Evolutionary conservation across 2,329 filamentous ascomycete genomes (phyloP), one percentile per base, ranked within the genome.

Genomic region (Ilyonectria destructans): DNA sequence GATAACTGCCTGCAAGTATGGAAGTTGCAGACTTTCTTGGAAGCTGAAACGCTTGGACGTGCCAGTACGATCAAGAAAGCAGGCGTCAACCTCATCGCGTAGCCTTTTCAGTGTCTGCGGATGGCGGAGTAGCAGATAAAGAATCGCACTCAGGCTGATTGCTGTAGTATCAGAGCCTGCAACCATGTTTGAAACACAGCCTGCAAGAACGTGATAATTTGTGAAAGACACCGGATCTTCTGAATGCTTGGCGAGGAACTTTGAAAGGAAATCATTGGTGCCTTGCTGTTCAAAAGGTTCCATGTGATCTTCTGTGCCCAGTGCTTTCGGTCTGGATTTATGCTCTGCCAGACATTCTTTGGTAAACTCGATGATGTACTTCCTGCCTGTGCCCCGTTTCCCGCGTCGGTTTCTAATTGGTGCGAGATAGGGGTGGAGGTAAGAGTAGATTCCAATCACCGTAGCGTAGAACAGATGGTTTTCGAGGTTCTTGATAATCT

Each of bases 121-220:
- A 35, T 46, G 17, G 26, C 48, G 13, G n/a, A 61, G 21, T 7
- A 61, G 58, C 19, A 52, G 37, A 31, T 61, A 61, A 2, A 61
- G 35, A 40, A 61, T 54, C 2, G 58, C 58, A 15, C 33, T 43
- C 3, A 61, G 48, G 21, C 58, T 61, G 19, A 59, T 59, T 9
- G 43, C 57, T 13, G 57, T 59, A n/a, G 45, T 59, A 49, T 59
- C 57, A n/a, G 31, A 54, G n/a, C 58, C 58, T 17, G 58, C 58
- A 58, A 48, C 23, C 40, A 58, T 58, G 8, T 58, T 58, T 21
- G 45, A 48, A 2, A 33, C 40, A 21, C 56, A 58, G 15, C 56
- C 56, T 19, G 40, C 43, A 43, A 61, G 23, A 19, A 61, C 33
- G n/a, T 61, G 58, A 23, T 54, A 54, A 3, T 52, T 10, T n/a